phyloP scores from a whole-genome alignment of 768 basidiomycete genomes.

The Bullera alba region DNA sequence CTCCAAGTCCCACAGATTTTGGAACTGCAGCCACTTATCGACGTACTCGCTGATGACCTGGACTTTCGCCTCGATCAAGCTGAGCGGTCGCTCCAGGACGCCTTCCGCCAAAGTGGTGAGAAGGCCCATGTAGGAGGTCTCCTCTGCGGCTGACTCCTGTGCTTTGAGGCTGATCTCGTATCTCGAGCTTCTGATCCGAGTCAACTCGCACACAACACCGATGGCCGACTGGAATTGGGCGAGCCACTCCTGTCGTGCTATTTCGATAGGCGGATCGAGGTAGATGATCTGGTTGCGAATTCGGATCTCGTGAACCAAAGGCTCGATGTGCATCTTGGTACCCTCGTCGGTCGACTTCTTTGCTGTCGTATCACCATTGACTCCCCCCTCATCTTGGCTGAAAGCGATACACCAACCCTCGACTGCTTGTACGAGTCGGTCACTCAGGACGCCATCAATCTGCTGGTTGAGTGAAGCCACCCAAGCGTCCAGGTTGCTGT shows the following conservation, averaged over 20 bases:
- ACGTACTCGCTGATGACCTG: conserved; percentile 74
- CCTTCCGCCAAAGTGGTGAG: conserved; percentile 66
- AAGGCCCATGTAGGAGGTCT: conserved; percentile 74
- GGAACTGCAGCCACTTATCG: conserved; percentile 97
- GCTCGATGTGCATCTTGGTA: conserved; percentile 33
- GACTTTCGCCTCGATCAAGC: conserved; percentile 78
- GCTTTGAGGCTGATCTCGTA: conserved; percentile 96
- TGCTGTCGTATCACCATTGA: conserved; percentile 30
- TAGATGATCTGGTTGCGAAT: conserved; percentile 99
- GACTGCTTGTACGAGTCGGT: conserved; percentile 68
- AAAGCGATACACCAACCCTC: conserved; percentile 86
- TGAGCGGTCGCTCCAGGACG: conserved; percentile 72
- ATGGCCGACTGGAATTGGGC: conserved; percentile 83
- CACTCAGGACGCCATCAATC: conserved; percentile 72
- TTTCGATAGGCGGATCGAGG: conserved; percentile 93
- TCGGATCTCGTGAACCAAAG: conserved; percentile 88
- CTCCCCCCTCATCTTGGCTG: conserved; percentile 65
- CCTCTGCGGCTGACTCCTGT: conserved; percentile 57
- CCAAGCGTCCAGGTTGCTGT: conserved; percentile 88
- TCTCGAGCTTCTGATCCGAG: conserved; percentile 83
- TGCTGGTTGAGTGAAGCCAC: conserved; percentile 67
- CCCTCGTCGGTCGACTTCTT: conserved; percentile 2
- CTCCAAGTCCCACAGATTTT: conserved; percentile 97
- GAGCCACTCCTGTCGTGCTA: conserved; percentile 83
- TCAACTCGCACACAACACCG: conserved; percentile 73